Evolutionary conservation across 1,284 basidiomycete species (phyloP), one percentile per base, ranked within the genome.

Genomic region (Microstroma glucosiphilum): DNA sequence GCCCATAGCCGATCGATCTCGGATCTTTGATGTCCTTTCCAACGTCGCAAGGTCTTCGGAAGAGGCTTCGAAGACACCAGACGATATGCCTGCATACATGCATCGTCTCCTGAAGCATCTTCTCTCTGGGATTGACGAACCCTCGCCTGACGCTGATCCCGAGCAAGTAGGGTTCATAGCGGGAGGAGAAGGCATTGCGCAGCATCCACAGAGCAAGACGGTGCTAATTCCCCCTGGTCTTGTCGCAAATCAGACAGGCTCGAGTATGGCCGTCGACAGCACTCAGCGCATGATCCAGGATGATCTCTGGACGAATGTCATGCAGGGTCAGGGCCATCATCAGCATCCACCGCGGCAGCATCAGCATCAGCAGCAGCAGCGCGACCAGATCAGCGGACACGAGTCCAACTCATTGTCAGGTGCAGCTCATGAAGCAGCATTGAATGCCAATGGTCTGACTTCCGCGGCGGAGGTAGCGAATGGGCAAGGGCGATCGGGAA

Each of bases 31-130:
- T n/a, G 43, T 48, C 43, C 43, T 48, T 21, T n/a, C 43, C 43
- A 21, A 48, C 12, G 43, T 48, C 21, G 17, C 15, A 12, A 48
- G 17, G 15, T 48, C 43, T 4, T n/a, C 43, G 17, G 43, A 48
- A 48, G 43, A 48, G 43, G 43, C 43, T n/a, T 48, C 43, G 13
- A 17, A 21, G 15, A 48, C 43, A 21, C 43, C 43, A 21, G 43
- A 48, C 43, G 43, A 48, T 12, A 48, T 48, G 43, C 43, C 43
- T 21, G 43, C 43, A 48, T 48, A 48, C 43, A 48, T 48, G 43
- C 21, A 48, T 48, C 43, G 43, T 4, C 21, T 48, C 15, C 43
- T 48, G 6, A 48, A 12, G 21, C 43, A 48, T 21, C 43, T 48
- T 6, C 43, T 48, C 21, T 3, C 43, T 17, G 43, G 43, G 4